Conservation (phyloP, 331 rosid species). For the Malus hybrid region DNA sequence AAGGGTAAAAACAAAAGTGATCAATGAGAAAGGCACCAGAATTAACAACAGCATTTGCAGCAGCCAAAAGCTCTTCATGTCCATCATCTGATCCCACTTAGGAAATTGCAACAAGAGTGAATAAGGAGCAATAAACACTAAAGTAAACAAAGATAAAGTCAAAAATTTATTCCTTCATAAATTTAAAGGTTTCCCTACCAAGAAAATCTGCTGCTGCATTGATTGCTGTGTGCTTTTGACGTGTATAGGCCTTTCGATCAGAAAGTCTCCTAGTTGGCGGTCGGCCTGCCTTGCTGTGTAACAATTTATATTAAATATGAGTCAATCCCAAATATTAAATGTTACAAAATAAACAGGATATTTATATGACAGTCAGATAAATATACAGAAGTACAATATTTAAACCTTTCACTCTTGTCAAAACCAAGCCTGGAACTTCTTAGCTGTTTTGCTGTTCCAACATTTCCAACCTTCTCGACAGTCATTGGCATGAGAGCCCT, state of each 20-base stretch:
- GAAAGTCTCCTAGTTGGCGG: constrained; percentile 89
- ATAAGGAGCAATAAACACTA: constrained; percentile 10
- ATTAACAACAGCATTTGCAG: constrained; percentile 61
- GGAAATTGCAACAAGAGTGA: constrained; percentile 28
- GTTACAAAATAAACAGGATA: neutral
- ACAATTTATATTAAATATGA: constrained; percentile 31
- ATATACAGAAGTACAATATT: constrained; percentile 9
- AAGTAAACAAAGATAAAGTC: neutral
- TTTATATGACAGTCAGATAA: constrained; percentile 11
- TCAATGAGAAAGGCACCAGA: constrained; percentile 42
- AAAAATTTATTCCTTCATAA: neutral
- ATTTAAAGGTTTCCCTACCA: constrained; percentile 31
- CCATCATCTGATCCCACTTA: constrained; percentile 84
- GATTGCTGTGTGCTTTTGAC: constrained; percentile 65
- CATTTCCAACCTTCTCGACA: constrained; percentile 57
- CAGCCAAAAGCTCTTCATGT: constrained; percentile 78
- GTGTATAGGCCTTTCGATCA: constrained; percentile 82
- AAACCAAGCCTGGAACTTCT: constrained; percentile 68
- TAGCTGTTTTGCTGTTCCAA: constrained; percentile 85
- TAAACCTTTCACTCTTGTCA: constrained; percentile 76
- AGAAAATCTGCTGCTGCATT: constrained; percentile 67
- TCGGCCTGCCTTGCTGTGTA: constrained; percentile 87
- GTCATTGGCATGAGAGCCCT: constrained; percentile 57
- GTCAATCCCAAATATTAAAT: constrained; percentile 15
- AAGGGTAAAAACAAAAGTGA: constrained; percentile 7